Base-by-base conservation (phyloP, 805 yeast species). In the Metschnikowia reukaufii region DNA sequence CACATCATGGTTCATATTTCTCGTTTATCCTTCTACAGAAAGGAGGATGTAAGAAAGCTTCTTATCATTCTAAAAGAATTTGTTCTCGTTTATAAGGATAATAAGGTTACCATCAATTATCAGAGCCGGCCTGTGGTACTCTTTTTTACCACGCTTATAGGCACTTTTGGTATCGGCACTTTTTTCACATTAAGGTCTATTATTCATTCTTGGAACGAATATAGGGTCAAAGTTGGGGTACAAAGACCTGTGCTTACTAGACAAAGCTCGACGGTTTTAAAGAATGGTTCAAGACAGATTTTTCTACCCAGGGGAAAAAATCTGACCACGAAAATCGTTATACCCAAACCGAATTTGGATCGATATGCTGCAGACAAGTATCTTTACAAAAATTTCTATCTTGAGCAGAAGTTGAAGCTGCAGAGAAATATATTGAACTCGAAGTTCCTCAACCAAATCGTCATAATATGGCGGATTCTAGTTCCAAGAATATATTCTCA, bases 381-480 rank as follows among this genome's bases (percentile, higher is more conserved):
- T 46, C 58, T 75, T 17, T 78, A 78, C 56, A 80, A 78, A 59
- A 71, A 70, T 51, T 78, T 72, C 54, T 50, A 66, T 43, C 62
- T 70, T 19, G 66, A 63, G 34, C 66, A 70, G 54, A 58, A 56
- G 29, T 43, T 60, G 47, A 61, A 60, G 45, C 61, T 54, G 48
- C 69, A 62, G 49, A 61, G 60, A 34, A 62, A 59, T 36, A 50
- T 72, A 16, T 58, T 77, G 46, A 79, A 83, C 59, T 83, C 88
- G 20, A 78, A 78, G 56, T 88, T 89, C 57, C 65, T 88, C 49
- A 80, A 81, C 50, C 95, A 90, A 68, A 68, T 89, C 52, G 70
- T 72, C 33, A 86, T 91, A 29, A 78, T 91, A 34, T 86, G 95
- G 85, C 77, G 81, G 57, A 86, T 91, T 33, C 70, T 91, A 54